These are phyloP conservation scores for Fusarium sp. DNA, from an alignment of 2,329 filamentous ascomycete genomes.

Conservation along the genomic window DNA sequence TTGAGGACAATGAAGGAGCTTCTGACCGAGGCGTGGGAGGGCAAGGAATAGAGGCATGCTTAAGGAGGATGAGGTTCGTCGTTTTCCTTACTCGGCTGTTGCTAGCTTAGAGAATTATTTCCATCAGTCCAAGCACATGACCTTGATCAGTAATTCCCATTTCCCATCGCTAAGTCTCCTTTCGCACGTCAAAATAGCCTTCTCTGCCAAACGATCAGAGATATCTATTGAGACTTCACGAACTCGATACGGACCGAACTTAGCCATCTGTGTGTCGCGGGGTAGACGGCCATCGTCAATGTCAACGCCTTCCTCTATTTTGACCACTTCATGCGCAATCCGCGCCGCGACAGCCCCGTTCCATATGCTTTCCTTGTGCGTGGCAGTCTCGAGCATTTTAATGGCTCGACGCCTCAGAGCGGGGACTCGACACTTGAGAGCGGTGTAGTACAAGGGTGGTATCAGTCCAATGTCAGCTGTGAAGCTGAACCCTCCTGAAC, in stretches of 20 bases:
- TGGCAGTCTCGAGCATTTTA: background rate
- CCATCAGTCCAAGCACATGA: background rate
- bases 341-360: background rate
- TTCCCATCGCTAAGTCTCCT: background rate
- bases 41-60: background rate
- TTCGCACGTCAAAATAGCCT: background rate
- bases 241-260: background rate
- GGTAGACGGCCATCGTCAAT: background rate
- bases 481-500: background rate
- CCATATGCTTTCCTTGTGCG: background rate
- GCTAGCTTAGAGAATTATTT: background rate
- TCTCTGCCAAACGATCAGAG: background rate
- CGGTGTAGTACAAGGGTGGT: background rate
- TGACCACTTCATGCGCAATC: background rate
- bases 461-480: background rate
- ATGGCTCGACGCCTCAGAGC: background rate
- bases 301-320: background rate
- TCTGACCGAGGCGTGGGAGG: background rate
- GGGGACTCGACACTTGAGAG: background rate
- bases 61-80: background rate
- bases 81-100: background rate
- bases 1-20: constrained; percentile 5
- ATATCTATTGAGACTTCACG: background rate
- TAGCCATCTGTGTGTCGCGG: background rate
- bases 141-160: background rate